Conservation (phyloP, 106 monocot genomes). For the Dioscorea dumetorum region DNA sequence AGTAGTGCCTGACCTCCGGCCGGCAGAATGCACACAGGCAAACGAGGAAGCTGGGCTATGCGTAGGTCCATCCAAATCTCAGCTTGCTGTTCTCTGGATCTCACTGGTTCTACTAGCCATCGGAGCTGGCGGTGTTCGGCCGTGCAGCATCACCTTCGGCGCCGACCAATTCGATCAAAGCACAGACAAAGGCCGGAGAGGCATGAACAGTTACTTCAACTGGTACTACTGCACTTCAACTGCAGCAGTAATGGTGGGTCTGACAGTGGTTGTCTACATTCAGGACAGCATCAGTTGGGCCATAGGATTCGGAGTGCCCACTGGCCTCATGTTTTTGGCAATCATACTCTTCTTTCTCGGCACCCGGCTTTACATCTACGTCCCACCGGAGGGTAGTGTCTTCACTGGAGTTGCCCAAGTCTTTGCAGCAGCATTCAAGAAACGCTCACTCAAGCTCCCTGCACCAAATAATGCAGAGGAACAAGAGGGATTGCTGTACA, state of each 20-base stretch:
- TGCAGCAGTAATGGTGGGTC: constrained; percentile 25
- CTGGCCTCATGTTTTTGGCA: constrained; percentile 34
- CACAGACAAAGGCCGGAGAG: constrained; percentile 21
- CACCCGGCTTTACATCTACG: constrained; percentile 14
- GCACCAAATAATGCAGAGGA: neutral
- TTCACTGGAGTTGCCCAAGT: constrained; percentile 22
- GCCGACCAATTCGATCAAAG: constrained; percentile 50
- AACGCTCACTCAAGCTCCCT: constrained; percentile 11
- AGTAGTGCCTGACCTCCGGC: constrained; percentile 16
- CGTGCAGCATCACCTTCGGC: constrained; percentile 48
- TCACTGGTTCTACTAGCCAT: constrained; percentile 24
- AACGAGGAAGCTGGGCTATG: constrained; percentile 11
- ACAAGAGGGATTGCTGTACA: constrained; percentile 11
- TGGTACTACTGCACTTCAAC: constrained; percentile 72
- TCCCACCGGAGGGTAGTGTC: constrained; percentile 30
- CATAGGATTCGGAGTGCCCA: constrained; percentile 47
- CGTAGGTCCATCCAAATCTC: constrained; percentile 6
- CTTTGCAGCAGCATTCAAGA: constrained; percentile 20
- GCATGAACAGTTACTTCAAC: constrained; percentile 74
- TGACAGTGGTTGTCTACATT: constrained; percentile 59
- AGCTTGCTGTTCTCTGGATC: constrained; percentile 26
- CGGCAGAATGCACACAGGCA: constrained; percentile 12
- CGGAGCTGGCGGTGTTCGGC: constrained; percentile 34
- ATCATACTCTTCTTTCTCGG: constrained; percentile 48
- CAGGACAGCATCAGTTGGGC: constrained; percentile 70